A percentile compares a stretch with the other conserved stretches of the same genome.
Evolutionary conservation across 306 rosid species (phyloP).

Genomic region (Vicia villosa): DNA sequence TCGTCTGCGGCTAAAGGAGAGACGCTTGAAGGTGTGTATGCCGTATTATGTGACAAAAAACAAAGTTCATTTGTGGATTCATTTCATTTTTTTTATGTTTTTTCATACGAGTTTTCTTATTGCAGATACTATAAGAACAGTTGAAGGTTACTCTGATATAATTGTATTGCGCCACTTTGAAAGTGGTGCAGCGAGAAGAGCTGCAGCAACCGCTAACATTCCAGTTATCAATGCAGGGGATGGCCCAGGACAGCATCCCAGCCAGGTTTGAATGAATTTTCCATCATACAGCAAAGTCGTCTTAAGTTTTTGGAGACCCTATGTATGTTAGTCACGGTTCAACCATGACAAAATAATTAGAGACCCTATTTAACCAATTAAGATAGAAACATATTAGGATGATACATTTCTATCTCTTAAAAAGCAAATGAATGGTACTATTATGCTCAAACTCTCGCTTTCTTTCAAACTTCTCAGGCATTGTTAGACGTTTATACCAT

Average conservation of each 20-base stretch:
- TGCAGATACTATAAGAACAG: constrained; percentile 84
- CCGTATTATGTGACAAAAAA: neutral
- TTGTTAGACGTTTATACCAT: constrained; percentile 83
- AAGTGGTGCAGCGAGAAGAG: constrained; percentile 93
- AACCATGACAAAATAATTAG: too few species aligned
- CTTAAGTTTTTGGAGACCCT: too few species aligned
- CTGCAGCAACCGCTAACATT: constrained; percentile 77
- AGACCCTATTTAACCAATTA: neutral
- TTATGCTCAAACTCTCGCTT: neutral
- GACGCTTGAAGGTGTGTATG: constrained; percentile 73
- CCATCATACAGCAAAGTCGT: neutral
- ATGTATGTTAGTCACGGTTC: too few species aligned
- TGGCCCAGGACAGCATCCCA: constrained; percentile 96
- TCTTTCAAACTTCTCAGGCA: constrained; percentile 54
- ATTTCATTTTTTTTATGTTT: constrained; percentile 11
- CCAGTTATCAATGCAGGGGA: constrained; percentile 97
- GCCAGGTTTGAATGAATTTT: constrained; percentile 59
- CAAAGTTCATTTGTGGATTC: constrained; percentile 1
- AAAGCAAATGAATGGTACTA: constrained; percentile 9
- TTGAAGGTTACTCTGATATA: constrained; percentile 90
- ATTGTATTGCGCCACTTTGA: constrained; percentile 94
- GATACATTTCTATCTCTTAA: neutral
- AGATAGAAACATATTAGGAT: neutral
- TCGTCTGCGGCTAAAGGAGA: constrained; percentile 97
- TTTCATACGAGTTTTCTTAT: constrained; percentile 33